Evolutionary conservation across 768 basidiomycete species (phyloP), one percentile per base, ranked within the genome.

Genomic region (Collybiopsis luxurians): DNA sequence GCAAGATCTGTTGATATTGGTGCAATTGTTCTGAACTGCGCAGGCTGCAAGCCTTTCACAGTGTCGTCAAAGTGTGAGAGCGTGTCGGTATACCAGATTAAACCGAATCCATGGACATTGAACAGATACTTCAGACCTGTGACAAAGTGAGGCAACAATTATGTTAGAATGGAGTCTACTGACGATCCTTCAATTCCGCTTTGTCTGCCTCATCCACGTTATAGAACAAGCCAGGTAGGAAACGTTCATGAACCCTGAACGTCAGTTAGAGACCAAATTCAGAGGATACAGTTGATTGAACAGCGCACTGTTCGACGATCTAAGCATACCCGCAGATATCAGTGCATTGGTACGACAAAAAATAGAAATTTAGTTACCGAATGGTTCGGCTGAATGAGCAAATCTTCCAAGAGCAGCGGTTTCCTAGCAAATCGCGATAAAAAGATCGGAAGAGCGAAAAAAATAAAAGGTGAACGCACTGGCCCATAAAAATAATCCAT

Each of bases 1-100:
- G 45, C 45, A 47, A 47, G 45, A 47, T 47, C 45, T 24, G 45
- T 47, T 27, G 45, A 47, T 13, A 47, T 47, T 9, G 45, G 45
- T 10, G 45, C 45, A 28, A 47, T 47, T 27, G 45, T 47, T 7
- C 45, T 47, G 17, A 47, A 47, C 4, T 47, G 45, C 13, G 45
- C 45, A 9, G 45, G 45, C 26, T 47, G 45, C 45, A 47, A 27
- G 45, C 45, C 45, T 11, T 28, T 27, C 15, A 47, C 27, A 19
- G 45, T 15, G 27, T 24, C 26, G 24, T 47, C 45, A 17, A 47
- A 47, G 26, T 47, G 26, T 28, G 45, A 17, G 26, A 47, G 45
- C n/a, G 45, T 47, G 45, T 47, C 45, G 45, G 45, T 47, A 13
- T 47, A 47, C 45, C 45, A 47, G 3, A 24, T 28, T 4, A 47